Conservation (phyloP, 2,329 filamentous ascomycete genomes). For the Aureobasidium melanogenum region DNA sequence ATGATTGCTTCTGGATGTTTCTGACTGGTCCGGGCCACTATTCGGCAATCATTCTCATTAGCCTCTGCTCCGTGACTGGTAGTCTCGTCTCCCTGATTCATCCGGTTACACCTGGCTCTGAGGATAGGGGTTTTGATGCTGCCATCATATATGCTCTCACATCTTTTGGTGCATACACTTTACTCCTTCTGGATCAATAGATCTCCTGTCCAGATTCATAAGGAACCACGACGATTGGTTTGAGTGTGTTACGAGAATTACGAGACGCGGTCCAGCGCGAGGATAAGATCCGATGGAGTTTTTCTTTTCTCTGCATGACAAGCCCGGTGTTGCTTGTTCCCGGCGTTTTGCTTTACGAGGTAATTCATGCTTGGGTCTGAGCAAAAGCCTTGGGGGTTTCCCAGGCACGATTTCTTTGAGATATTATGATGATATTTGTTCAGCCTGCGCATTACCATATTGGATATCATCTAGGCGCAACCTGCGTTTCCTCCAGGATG, state of each 20-base stretch:
- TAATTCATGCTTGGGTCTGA: neutral
- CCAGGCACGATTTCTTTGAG: constrained; percentile 1
- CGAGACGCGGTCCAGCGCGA: neutral
- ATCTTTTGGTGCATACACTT: neutral
- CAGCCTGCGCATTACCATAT: neutral
- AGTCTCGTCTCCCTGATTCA: neutral
- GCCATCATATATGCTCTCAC: neutral
- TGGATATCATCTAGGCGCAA: neutral
- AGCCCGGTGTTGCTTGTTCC: neutral
- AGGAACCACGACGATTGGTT: neutral
- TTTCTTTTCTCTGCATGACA: neutral
- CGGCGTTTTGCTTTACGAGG: constrained; percentile 5
- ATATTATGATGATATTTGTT: neutral
- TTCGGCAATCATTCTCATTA: neutral
- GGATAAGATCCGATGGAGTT: neutral
- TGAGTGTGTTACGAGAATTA: neutral
- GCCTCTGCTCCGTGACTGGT: neutral
- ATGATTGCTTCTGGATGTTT: neutral
- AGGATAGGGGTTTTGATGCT: neutral
- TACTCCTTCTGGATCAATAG: neutral
- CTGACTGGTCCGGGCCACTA: no score
- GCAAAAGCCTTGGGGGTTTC: neutral
- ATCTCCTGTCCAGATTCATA: neutral
- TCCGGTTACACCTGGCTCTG: neutral
- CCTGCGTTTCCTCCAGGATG: neutral